Evolutionary conservation across 1,284 basidiomycete genomes (phyloP).

Genomic region (Ustilago sp.): DNA sequence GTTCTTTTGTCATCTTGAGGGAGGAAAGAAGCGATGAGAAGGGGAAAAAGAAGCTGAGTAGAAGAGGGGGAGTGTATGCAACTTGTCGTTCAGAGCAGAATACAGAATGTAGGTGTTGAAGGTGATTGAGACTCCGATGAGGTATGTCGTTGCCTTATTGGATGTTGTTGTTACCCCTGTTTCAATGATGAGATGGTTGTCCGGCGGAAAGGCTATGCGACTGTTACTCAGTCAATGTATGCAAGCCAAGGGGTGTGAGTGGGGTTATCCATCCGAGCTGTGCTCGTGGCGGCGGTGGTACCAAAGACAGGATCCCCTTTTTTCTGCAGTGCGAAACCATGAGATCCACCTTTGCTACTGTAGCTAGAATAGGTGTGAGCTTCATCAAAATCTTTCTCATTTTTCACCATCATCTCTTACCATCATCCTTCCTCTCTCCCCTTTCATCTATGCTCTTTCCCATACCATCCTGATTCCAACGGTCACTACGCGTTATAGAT

Average conservation of each 20-base stretch:
- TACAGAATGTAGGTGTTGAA: background rate
- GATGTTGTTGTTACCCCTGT: background rate
- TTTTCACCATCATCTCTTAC: background rate
- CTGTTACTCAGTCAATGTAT: background rate
- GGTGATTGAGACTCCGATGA: background rate
- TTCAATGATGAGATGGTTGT: background rate
- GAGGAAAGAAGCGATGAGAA: background rate
- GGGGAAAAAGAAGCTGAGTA: too few species aligned
- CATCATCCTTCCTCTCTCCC: background rate
- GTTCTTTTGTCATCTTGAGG: background rate
- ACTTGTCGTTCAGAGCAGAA: background rate
- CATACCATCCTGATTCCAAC: background rate
- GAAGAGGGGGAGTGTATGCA: background rate
- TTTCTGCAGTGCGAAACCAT: background rate
- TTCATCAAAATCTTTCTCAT: background rate
- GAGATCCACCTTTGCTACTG: background rate
- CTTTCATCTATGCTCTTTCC: background rate
- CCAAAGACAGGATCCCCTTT: background rate
- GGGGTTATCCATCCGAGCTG: background rate
- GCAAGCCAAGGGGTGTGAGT: background rate
- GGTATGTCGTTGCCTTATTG: background rate
- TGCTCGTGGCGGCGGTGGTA: background rate
- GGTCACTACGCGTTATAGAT: background rate
- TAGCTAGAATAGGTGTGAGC: background rate
- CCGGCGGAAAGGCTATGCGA: slow-evolving; percentile 2